These are phyloP conservation scores for Exophiala sp. DNA, from an alignment of 2,329 filamentous ascomycete species.

Conservation along the genomic window DNA sequence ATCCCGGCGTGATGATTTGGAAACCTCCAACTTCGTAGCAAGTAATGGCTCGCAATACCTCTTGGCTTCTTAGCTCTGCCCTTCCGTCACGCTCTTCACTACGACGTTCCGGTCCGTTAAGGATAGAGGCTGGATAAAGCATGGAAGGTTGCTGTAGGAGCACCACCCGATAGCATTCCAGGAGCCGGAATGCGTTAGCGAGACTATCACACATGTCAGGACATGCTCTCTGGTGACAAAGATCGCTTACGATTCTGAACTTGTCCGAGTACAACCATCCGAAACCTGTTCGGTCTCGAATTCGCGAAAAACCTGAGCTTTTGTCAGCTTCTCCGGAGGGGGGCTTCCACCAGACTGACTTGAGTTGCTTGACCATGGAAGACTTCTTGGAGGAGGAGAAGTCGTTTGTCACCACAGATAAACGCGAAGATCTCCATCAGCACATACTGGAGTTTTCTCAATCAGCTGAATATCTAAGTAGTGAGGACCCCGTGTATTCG, in stretches of 20 bases:
- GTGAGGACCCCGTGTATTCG: no score
- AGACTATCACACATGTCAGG: no score
- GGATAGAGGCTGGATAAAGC: neutral
- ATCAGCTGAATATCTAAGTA: no score
- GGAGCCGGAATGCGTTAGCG: neutral
- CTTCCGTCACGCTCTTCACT: no score
- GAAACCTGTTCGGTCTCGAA: neutral
- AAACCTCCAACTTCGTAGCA: no score
- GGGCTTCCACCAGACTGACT: neutral
- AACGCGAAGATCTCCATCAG: slow-evolving; percentile 4
- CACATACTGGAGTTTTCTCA: neutral
- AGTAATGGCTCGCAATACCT: neutral
- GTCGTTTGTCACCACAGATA: slow-evolving; percentile 2
- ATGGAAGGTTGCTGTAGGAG: slow-evolving; percentile 1
- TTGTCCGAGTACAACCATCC: no score
- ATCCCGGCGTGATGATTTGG: neutral
- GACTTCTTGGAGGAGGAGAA: neutral
- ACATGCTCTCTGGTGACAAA: no score
- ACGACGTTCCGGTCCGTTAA: neutral
- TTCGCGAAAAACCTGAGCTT: neutral
- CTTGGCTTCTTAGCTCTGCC: no score
- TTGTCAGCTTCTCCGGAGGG: neutral
- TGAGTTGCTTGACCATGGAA: neutral
- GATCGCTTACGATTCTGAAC: no score
- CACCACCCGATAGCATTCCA: slow-evolving; percentile 11